Percentiles rank a stretch among this genome's conserved stretches.
Conservation (phyloP, 108 stramenopile species). For the Cyclostephanos invisitatus region DNA sequence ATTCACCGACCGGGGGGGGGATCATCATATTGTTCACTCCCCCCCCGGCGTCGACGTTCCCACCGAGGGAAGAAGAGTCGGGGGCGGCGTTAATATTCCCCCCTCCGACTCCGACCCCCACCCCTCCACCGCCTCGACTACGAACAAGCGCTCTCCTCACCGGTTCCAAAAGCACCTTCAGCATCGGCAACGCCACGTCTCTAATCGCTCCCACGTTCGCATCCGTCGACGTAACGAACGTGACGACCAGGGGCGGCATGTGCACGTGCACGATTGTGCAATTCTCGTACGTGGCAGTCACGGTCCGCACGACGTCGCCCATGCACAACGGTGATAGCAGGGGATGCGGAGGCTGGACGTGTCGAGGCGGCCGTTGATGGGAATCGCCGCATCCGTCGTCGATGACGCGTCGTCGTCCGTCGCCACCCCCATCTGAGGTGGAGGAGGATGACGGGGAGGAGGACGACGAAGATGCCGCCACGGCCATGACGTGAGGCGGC, state of each 20-base stretch:
- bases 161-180: conserved; percentile 39
- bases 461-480: conserved; percentile 8
- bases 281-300: conserved; percentile 44
- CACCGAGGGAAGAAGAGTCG: conserved; percentile 2
- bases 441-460: neutral
- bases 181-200: conserved; percentile 21
- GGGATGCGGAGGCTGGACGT: conserved; percentile 46
- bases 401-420: neutral
- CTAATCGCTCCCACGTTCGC: conserved; percentile 40
- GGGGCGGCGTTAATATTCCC: neutral
- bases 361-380: neutral
- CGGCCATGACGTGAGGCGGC: conserved; percentile 49
- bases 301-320: conserved; percentile 26
- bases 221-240: conserved; percentile 35
- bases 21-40: neutral
- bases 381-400: neutral
- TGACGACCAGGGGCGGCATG: conserved; percentile 50
- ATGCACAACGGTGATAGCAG: conserved; percentile 32
- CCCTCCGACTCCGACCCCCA: conserved; percentile 12
- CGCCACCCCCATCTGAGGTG: neutral
- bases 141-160: conserved; percentile 37
- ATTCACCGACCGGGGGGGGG: neutral
- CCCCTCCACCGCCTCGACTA: conserved; percentile 18
- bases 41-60: neutral
- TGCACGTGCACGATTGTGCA: conserved; percentile 49